These are phyloP conservation scores for Cairneyella variabilis DNA, from an alignment of 495 filamentous ascomycete species.

Conservation along the genomic window DNA sequence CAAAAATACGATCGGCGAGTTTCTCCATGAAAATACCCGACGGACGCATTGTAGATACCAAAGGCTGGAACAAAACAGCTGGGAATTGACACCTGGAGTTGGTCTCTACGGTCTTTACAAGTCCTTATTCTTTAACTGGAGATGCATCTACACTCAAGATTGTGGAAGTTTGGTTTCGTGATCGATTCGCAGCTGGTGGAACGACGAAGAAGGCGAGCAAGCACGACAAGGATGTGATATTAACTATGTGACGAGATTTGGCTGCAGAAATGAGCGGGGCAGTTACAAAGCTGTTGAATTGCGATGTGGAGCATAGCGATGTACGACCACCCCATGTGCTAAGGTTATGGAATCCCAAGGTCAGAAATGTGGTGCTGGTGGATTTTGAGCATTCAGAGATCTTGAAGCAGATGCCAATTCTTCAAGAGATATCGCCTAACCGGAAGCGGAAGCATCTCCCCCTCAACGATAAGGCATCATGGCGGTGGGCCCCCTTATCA, in stretches of 20 bases:
- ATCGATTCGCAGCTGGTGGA: conserved; percentile 58
- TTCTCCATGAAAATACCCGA: conserved; percentile 62
- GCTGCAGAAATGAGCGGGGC: conserved; percentile 12
- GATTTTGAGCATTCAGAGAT: conserved; percentile 25
- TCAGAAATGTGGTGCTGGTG: conserved; percentile 16
- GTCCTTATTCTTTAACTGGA: conserved; percentile 62
- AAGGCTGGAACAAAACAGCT: conserved; percentile 71
- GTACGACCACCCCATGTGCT: conserved; percentile 24
- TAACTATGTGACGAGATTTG: conserved; percentile 15
- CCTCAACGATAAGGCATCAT: conserved; percentile 2
- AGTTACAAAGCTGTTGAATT: conserved; percentile 9
- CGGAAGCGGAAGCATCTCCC: conserved; percentile 15
- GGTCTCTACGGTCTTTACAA: conserved; percentile 72
- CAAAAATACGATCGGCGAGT: conserved; percentile 62
- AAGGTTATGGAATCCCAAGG: conserved; percentile 23
- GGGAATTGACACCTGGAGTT: conserved; percentile 78
- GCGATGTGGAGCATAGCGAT: conserved; percentile 20
- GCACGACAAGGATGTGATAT: conserved; percentile 18
- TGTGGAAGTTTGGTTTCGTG: conserved; percentile 64
- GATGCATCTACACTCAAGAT: conserved; percentile 45
- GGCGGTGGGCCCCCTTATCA: conserved; percentile 8
- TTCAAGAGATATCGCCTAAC: conserved; percentile 18
- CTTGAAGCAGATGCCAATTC: conserved; percentile 12
- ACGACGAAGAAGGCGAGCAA: conserved; percentile 61
- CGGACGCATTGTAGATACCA: conserved; percentile 71